These are phyloP conservation scores for Prunella vulgaris DNA, from an alignment of 257 asterid species.

Conservation along the genomic window DNA sequence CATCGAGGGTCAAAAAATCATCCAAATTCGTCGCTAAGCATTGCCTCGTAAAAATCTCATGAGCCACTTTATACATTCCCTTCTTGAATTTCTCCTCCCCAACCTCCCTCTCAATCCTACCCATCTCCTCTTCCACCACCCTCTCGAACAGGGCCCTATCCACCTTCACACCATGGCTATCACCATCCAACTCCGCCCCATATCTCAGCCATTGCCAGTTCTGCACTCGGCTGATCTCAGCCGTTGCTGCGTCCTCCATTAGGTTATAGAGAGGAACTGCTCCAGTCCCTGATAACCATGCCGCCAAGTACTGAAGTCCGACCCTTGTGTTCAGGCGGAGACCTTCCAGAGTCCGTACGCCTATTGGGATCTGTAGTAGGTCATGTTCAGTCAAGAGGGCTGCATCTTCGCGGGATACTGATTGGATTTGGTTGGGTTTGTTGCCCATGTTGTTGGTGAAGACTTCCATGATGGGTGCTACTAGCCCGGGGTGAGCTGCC, in stretches of 20 bases:
- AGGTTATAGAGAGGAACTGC: conserved; percentile 90
- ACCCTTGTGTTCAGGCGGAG: conserved; percentile 81
- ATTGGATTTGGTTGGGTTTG: conserved; percentile 55
- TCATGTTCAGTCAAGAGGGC: conserved; percentile 46
- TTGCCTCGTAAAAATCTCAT: conserved; percentile 59
- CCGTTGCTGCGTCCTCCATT: conserved; percentile 98
- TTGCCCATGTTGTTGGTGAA: conserved; percentile 51
- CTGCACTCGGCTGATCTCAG: conserved; percentile 93
- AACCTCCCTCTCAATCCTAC: conserved; percentile 64
- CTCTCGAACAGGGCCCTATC: conserved; percentile 48
- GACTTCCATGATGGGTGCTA: conserved; percentile 62
- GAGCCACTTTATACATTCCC: conserved; percentile 68
- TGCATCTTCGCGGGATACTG: conserved; percentile 35
- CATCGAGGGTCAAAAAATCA: conserved; percentile 77
- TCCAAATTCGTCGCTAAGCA: conserved; percentile 56
- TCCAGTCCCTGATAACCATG: conserved; percentile 81
- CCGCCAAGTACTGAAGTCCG: conserved; percentile 81
- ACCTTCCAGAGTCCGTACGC: conserved; percentile 82
- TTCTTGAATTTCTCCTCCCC: conserved; percentile 54
- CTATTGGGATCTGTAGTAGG: conserved; percentile 63
- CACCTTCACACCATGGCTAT: conserved; percentile 64
- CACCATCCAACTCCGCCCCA: conserved; percentile 66
- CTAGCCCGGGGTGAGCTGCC: conserved; percentile 96
- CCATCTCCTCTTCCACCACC: conserved; percentile 81
- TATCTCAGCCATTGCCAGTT: conserved; percentile 94